Base-by-base conservation (phyloP, 73 alveolate species). In the Paraurostyla sp. region DNA sequence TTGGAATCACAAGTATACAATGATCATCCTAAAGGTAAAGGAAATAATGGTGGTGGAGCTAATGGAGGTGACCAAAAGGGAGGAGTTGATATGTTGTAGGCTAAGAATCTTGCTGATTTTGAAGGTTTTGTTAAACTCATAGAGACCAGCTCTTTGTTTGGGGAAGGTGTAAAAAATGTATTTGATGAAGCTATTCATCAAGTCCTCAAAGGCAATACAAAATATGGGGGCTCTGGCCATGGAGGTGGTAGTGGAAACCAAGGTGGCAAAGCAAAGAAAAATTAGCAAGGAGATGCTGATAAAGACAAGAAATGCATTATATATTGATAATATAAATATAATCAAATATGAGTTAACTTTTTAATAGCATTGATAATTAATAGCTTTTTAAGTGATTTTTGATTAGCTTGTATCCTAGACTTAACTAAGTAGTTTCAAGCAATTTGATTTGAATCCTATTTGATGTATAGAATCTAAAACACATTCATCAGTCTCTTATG, bases 141-240 rank as follows among this genome's bases (percentile, higher is more conserved):
- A 16, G 76, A 51, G 46, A 78, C 80, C 9, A 78, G 89, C 40
- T 25, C 89, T 9, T 27, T 78, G 20, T 78, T 78, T 54, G 89
- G 89, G 23, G 89, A 78, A 1, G 22, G 62, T 36, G 78, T 78
- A 4, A 78, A 54, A 35, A 51, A 78, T 51, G 89, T 78, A 22
- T 78, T 78, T 52, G 89, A 78, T 35, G 89, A 78, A 54, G 76
- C 80, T 1, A 32, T 78, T 9, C 29, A 52, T 52, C 62, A 58
- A 18, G 60, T 51, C 9, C 35, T 78, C 4, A 54, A 78, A 35
- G 40, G 35, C 33, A 52, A 54, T 22, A 51, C 27, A 30, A 78
- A 49, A 36, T 78, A 51, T 35, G 89, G 65, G 1, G 89, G 80
- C 15, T 16, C 15, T 13, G 57, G 59, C 46, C n/a, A 32, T 6